These are phyloP conservation scores for Globisporangium apiculatum DNA, from an alignment of 352 stramenopile genomes.

Conservation along the genomic window DNA sequence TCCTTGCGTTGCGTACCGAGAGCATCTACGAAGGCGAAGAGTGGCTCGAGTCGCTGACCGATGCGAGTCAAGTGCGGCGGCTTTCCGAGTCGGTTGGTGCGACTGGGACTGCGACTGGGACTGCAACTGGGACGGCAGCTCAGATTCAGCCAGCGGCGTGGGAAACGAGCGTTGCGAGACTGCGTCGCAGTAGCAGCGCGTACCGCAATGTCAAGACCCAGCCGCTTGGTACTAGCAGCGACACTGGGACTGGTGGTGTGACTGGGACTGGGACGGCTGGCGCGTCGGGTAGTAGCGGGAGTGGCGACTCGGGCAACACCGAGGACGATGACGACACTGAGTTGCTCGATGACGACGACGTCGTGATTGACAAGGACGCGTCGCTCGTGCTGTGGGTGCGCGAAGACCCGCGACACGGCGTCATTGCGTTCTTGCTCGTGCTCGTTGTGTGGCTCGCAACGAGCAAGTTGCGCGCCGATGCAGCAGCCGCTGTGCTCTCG, in stretches of 20 bases:
- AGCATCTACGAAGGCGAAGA: conserved; percentile 79
- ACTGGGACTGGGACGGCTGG: background rate
- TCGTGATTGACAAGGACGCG: conserved; percentile 43
- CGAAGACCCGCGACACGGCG: conserved; percentile 57
- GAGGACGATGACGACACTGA: conserved; percentile 18
- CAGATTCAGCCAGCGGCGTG: conserved; percentile 16
- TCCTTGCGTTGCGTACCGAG: conserved; percentile 61
- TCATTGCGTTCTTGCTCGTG: conserved; percentile 48
- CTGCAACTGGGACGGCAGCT: background rate
- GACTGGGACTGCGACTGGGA: background rate
- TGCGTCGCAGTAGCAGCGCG: conserved; percentile 17
- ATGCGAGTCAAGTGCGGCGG: conserved; percentile 50
- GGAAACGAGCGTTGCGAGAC: conserved; percentile 29
- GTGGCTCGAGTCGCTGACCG: conserved; percentile 70
- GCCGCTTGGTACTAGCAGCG: background rate
- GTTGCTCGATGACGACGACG: conserved; percentile 16
- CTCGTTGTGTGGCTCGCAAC: conserved; percentile 50
- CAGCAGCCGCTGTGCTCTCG: background rate
- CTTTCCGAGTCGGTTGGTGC: background rate
- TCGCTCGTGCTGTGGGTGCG: conserved; percentile 62
- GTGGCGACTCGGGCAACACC: background rate
- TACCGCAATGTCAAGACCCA: background rate
- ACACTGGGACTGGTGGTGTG: background rate
- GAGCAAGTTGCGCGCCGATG: conserved; percentile 3
- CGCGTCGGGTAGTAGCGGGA: background rate